Base-by-base conservation (phyloP, 768 basidiomycete species). In the Sarcodon sp. region DNA sequence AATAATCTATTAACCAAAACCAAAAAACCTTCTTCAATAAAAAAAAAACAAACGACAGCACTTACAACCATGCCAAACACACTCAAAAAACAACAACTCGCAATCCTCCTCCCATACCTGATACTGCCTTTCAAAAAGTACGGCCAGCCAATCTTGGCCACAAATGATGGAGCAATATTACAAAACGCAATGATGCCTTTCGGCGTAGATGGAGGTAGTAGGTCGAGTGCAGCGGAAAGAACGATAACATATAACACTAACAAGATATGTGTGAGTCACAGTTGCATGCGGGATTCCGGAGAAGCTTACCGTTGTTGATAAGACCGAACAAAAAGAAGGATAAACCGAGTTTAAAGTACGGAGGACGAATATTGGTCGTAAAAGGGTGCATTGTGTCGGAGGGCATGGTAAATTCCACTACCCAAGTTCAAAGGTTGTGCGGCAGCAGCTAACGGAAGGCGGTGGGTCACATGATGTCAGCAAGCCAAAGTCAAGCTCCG, bases 131-230 rank as follows among this genome's bases (percentile, higher is more conserved):
- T 87, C 41, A 92, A 71, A 13, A 97, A 54, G 58, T 97, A 93
- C 0, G 94, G 92, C 83, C 93, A 98, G 7, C 80, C 83, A 4
- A 96, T 68, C 65, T 97, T 98, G 15, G 88, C 90, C 0, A 82
- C 60, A 2, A 98, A 66, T 0, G 89, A 79, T 0, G 94, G 93
- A 10, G 85, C 76, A 47, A 99, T 96, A 62, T 98, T 98, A 67
- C 87, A 93, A 61, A 98, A 91, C 0, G 85, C 80, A 46, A 98
- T 90, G 48, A 98, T 80, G 12, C 94, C 94, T 61, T 94, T 94
- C 0, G 94, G 93, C 0, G 90, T 94, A 2, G 83, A 76, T 1
- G 88, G 81, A 7, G 91, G 87, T 1, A 96, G 92, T 3, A 99
- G 75, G 59, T 99, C 96, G 3, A 97, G 70, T 1, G 96, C 96